Base-by-base conservation (phyloP, 2,329 filamentous ascomycete species). In the Pseudogymnoascus sp. region DNA sequence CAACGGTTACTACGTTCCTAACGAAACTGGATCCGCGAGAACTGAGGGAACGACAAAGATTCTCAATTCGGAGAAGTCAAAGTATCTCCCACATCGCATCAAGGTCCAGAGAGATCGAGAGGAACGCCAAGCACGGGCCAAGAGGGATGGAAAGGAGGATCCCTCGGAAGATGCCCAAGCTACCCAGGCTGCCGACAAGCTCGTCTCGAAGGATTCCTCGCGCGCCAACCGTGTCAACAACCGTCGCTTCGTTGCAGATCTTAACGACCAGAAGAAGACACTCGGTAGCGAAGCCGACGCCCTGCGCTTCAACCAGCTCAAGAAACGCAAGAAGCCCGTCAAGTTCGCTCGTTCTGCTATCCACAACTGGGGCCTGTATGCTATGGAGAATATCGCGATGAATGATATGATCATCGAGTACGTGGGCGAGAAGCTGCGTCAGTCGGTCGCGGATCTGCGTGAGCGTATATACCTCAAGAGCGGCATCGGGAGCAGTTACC, bases 341-440 rank as follows among this genome's bases (percentile, higher is more conserved):
- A 95, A 96, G 75, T 99, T 99, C 77, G 95, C 93, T 64, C 86
- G 95, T 51, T 99, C 95, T 62, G 95, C 95, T 54, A 99, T 99
- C 71, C 95, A 99, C 78, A 98, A 97, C 72, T 99, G 95, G 95
- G 95, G 95, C 28, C 79, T 99, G 28, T 99, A 99, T 74, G 93
- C 95, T 3, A 93, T 97, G 82, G 95, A 99, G 78, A 95, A 96
- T 73, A 99, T 99, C 68, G 85, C 90, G 66, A 92, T 93, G 75
- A 96, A 96, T 75, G 95, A 99, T 77, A 97, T 99, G 92, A 99
- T 99, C 75, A 99, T 99, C 73, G 95, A 99, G 78, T 99, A 99
- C 74, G 95, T 99, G 10, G 95, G 95, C 66, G 95, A 99, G 78
- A 95, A 96, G 76, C 92, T 99, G 39, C 87, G 95, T 64, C 95